Percentiles rank a stretch among this genome's conserved stretches.
Conservation (phyloP, 2,329 filamentous ascomycete genomes). For the Cordyceps sp. region DNA sequence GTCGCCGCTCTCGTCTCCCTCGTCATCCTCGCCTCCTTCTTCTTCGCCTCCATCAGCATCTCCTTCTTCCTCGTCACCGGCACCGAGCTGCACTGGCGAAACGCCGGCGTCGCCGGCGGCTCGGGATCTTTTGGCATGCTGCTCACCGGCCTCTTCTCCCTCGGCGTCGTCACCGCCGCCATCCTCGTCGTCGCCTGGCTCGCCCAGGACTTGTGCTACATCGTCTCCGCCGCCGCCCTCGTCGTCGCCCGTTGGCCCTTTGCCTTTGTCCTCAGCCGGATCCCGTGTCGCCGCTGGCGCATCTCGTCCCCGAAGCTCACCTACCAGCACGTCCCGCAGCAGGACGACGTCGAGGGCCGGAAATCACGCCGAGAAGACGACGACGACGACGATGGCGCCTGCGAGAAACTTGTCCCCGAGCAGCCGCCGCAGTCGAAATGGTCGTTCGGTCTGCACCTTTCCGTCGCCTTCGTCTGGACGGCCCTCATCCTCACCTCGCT, state of each 20-base stretch:
- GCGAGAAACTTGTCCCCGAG: neutral
- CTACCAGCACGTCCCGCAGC: slow-evolving; percentile 5
- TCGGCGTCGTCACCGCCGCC: slow-evolving; percentile 2
- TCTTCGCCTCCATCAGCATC: slow-evolving; percentile 4
- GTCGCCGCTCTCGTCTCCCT: slow-evolving; percentile 6
- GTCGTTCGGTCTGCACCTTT: slow-evolving; percentile 5
- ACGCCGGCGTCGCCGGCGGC: slow-evolving; percentile 10
- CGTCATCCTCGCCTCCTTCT: slow-evolving; percentile 8
- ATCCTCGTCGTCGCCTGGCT: slow-evolving; percentile 6
- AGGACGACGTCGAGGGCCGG: slow-evolving; percentile 4
- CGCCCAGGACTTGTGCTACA: slow-evolving; percentile 8
- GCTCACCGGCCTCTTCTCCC: slow-evolving; percentile 10
- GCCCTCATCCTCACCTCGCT: slow-evolving; percentile 8
- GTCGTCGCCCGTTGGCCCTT: slow-evolving; percentile 7
- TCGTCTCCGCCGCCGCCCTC: slow-evolving; percentile 6
- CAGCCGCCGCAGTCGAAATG: neutral
- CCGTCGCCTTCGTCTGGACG: slow-evolving; percentile 9
- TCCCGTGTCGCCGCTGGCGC: slow-evolving; percentile 2
- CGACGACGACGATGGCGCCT: neutral
- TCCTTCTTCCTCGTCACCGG: too few species aligned
- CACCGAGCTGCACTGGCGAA: slow-evolving; percentile 13
- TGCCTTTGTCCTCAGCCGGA: slow-evolving; percentile 3
- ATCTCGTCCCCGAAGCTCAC: neutral
- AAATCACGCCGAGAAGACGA: slow-evolving; percentile 2
- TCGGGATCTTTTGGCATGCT: slow-evolving; percentile 9